Conservation (phyloP, 208 protist species). For the Balamuthia mandrillaris region DNA sequence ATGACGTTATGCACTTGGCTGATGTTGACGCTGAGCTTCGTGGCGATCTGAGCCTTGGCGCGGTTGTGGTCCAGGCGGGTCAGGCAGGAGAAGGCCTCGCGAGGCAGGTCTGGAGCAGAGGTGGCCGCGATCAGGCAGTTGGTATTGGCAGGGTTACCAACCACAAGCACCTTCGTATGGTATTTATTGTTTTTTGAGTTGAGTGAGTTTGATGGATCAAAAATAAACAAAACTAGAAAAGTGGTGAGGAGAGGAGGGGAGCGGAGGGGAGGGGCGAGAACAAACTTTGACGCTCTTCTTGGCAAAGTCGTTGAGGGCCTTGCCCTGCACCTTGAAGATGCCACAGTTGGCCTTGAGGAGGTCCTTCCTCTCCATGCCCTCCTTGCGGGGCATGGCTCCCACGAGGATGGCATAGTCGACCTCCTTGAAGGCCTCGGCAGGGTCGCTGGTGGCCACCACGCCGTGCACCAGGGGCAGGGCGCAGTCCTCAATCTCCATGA, state of each 20-base stretch:
- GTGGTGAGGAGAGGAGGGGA: too few species aligned
- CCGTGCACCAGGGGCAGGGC: conserved; percentile 64
- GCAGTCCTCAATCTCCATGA: conserved; percentile 76
- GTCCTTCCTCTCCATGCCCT: conserved; percentile 93
- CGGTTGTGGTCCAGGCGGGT: conserved; percentile 96
- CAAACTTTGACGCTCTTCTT: conserved; percentile 76
- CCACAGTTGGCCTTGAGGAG: conserved; percentile 88
- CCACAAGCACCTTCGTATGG: conserved; percentile 87
- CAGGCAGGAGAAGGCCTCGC: conserved; percentile 88
- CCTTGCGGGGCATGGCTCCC: conserved; percentile 79
- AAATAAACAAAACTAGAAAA: too few species aligned
- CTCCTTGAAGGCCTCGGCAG: conserved; percentile 64
- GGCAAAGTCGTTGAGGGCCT: conserved; percentile 81
- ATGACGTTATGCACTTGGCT: background rate
- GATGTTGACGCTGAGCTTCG: conserved; percentile 51
- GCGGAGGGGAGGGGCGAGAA: too few species aligned
- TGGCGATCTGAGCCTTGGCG: conserved; percentile 78
- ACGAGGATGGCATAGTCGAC: conserved; percentile 73
- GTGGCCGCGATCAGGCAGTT: conserved; percentile 85
- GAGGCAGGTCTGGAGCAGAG: conserved; percentile 76
- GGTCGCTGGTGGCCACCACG: conserved; percentile 57
- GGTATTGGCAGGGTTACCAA: conserved; percentile 97
- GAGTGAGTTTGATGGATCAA: too few species aligned
- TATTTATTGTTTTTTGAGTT: too few species aligned
- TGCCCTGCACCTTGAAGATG: conserved; percentile 92